phyloP scores from a whole-genome alignment of 805 yeast species.

The Candida chauliodis region DNA sequence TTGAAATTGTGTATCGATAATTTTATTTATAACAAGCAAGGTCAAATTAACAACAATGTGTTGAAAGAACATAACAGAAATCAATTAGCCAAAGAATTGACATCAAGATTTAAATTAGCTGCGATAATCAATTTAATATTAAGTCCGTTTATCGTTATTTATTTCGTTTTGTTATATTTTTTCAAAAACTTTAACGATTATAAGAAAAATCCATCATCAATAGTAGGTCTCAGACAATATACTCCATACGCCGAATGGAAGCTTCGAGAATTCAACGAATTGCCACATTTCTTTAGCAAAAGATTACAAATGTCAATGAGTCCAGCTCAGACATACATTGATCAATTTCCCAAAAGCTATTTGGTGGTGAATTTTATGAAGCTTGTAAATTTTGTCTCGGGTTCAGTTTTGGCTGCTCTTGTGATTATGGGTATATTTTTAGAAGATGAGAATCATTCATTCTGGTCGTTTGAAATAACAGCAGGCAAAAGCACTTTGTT shows the following conservation, averaged over 20 bases:
- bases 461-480: slow-evolving; percentile 84
- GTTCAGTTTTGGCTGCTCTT: slow-evolving; percentile 85
- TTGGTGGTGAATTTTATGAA: slow-evolving; percentile 34
- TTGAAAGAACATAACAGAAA: slow-evolving; percentile 69
- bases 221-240: slow-evolving; percentile 70
- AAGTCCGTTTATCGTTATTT: slow-evolving; percentile 82
- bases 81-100: slow-evolving; percentile 62
- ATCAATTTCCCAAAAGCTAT: slow-evolving; percentile 85
- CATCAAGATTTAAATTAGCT: slow-evolving; percentile 79
- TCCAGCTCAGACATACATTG: slow-evolving; percentile 77
- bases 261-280: slow-evolving; percentile 88
- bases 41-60: slow-evolving; percentile 71
- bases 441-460: slow-evolving; percentile 78
- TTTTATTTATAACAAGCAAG: slow-evolving; percentile 76
- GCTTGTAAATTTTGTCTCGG: slow-evolving; percentile 60
- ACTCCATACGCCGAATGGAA: slow-evolving; percentile 96
- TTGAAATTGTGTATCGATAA: slow-evolving; percentile 83
- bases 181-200: slow-evolving; percentile 91
- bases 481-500: slow-evolving; percentile 78
- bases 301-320: slow-evolving; percentile 74
- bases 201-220: slow-evolving; percentile 78
- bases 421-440: slow-evolving; percentile 59
- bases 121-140: slow-evolving; percentile 78
- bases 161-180: slow-evolving; percentile 79
- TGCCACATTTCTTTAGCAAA: slow-evolving; percentile 81